These are phyloP conservation scores for Fusarium algeriense DNA, from an alignment of 2,329 filamentous ascomycete genomes.

Conservation along the genomic window DNA sequence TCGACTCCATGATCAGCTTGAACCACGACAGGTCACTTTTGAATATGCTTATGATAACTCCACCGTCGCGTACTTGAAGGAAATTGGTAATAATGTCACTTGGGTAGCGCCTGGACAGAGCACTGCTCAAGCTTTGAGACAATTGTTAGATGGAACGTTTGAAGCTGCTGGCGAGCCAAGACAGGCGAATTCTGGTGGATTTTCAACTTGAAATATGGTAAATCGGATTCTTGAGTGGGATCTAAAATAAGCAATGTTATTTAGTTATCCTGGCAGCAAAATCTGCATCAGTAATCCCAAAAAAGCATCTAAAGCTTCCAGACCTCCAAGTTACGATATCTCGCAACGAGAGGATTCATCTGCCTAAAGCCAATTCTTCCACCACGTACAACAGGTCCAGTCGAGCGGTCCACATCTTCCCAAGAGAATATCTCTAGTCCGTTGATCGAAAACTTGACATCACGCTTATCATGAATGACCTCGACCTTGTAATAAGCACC, in stretches of 20 bases:
- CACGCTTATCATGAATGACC: conserved; percentile 38
- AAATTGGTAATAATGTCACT: conserved; percentile 79
- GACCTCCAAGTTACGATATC: conserved; percentile 41
- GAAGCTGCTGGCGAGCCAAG: conserved; percentile 88
- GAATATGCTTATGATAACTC: conserved; percentile 79
- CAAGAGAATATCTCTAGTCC: conserved; percentile 33
- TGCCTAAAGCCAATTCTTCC: conserved; percentile 41
- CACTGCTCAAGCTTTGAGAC: conserved; percentile 78
- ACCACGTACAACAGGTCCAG: conserved; percentile 35
- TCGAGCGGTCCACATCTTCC: conserved; percentile 36
- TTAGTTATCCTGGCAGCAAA: too few species aligned
- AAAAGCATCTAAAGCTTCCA: conserved; percentile 30
- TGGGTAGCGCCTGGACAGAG: conserved; percentile 76
- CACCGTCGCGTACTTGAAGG: conserved; percentile 74
- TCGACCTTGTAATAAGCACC: conserved; percentile 42
- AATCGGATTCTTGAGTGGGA: too few species aligned
- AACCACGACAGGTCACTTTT: conserved; percentile 75
- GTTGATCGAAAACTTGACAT: conserved; percentile 37
- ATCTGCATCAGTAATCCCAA: too few species aligned
- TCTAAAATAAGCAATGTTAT: too few species aligned
- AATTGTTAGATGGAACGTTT: conserved; percentile 74
- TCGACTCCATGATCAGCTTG: conserved; percentile 84
- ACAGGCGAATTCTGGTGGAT: conserved; percentile 79
- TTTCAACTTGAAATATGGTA: conserved; percentile 48
- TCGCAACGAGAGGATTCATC: conserved; percentile 40